Evolutionary conservation across 2,329 filamentous ascomycete species (phyloP).

Genomic region (Aspergillus intermedius): DNA sequence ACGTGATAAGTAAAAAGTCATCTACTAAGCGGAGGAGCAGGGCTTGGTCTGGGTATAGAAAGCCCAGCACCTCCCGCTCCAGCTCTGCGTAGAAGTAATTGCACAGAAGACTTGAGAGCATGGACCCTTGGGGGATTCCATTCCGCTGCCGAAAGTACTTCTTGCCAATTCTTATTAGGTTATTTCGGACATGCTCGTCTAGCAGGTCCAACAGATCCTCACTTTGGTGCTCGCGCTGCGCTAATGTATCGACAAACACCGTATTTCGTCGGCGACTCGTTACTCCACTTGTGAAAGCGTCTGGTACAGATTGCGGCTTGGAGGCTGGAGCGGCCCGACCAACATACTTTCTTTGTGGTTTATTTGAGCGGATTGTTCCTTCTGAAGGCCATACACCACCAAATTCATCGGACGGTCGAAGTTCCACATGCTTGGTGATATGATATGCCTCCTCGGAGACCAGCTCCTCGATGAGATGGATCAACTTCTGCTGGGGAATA

Average conservation of each 20-base stretch:
- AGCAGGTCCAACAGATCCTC: conserved; percentile 63
- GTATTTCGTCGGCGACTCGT: conserved; percentile 54
- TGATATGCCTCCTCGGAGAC: conserved; percentile 59
- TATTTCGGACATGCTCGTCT: conserved; percentile 71
- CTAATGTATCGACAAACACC: conserved; percentile 67
- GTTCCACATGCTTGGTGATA: conserved; percentile 67
- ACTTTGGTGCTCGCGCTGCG: conserved; percentile 52
- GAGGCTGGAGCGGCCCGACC: conserved; percentile 43
- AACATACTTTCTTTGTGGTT: conserved; percentile 44
- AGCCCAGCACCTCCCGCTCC: conserved; percentile 62
- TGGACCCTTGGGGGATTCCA: conserved; percentile 89
- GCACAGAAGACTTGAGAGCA: conserved; percentile 79
- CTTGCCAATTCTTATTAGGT: conserved; percentile 82
- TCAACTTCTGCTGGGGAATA: conserved; percentile 72
- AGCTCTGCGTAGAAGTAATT: conserved; percentile 94
- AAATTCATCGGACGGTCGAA: conserved; percentile 46
- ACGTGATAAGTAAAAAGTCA: conserved; percentile 85
- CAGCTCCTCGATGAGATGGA: conserved; percentile 57
- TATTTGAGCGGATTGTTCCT: conserved; percentile 9
- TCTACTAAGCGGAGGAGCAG: conserved; percentile 79
- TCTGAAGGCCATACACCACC: conserved; percentile 12
- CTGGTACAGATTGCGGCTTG: conserved; percentile 41
- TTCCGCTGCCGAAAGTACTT: conserved; percentile 79
- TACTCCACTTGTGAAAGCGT: conserved; percentile 33
- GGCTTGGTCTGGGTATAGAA: conserved; percentile 55